phyloP scores from a whole-genome alignment of 2,329 filamentous ascomycete species.

The Fusarium armeniacum region DNA sequence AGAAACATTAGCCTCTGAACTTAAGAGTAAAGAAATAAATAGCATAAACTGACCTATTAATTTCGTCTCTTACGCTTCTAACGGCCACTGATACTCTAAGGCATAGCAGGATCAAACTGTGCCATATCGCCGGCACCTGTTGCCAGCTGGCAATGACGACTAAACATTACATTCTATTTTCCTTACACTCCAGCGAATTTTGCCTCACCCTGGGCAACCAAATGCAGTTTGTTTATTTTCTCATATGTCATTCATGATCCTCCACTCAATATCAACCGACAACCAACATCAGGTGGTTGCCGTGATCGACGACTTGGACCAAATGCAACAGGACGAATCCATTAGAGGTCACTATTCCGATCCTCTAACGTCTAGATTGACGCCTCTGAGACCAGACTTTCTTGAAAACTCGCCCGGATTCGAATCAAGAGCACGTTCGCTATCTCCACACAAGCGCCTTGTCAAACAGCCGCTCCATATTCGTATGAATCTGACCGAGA shows the following conservation, averaged over 20 bases:
- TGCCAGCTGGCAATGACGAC: slow-evolving; percentile 10
- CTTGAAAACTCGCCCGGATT: slow-evolving; percentile 52
- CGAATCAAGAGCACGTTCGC: slow-evolving; percentile 52
- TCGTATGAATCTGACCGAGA: slow-evolving; percentile 64
- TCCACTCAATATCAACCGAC: not conserved
- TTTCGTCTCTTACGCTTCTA: too few species aligned
- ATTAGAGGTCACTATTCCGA: slow-evolving; percentile 45
- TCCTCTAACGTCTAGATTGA: slow-evolving; percentile 44
- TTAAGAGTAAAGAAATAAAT: too few species aligned
- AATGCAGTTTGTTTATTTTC: not conserved
- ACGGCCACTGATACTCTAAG: too few species aligned
- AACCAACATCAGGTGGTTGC: slow-evolving; percentile 18
- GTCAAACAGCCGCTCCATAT: slow-evolving; percentile 60
- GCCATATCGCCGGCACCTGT: slow-evolving; percentile 7
- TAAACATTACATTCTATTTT: not conserved
- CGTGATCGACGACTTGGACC: slow-evolving; percentile 14
- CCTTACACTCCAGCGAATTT: not conserved
- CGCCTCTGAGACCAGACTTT: slow-evolving; percentile 56
- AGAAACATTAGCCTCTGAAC: too few species aligned
- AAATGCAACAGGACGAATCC: slow-evolving; percentile 41
- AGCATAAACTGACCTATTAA: too few species aligned
- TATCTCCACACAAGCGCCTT: slow-evolving; percentile 55
- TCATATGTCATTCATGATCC: not conserved
- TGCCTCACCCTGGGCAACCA: not conserved
- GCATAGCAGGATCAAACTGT: too few species aligned